Base-by-base conservation (phyloP, 805 yeast species). In the Priceomyces castillae region DNA sequence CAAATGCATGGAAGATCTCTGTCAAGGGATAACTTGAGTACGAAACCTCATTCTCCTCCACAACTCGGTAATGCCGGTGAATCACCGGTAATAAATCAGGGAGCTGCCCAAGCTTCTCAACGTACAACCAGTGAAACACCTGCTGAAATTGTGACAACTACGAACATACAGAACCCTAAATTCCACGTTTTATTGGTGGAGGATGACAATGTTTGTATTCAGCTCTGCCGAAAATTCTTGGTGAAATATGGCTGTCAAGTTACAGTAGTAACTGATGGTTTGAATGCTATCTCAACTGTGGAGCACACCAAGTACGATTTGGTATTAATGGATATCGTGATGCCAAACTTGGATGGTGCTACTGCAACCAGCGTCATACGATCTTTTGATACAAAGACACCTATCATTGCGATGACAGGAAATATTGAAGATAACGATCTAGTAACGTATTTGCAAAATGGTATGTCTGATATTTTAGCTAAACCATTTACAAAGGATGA, bases 391-490 rank as follows among this genome's bases (percentile, higher is more conserved):
- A 79, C 80, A 16, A 77, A 77, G 42, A 88, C 97, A 0, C 98
- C 98, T 10, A 87, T 94, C 49, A 84, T 94, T 51, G 95, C 96
- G 23, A 88, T 88, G 96, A 88, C 96, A 1, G 95, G 96, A 33
- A 89, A 88, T 58, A 86, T 88, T 44, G 84, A 86, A 52, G 87
- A 84, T 50, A 81, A 84, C 51, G 96, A 89, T 62, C 71, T 89
- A 45, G 85, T 86, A 37, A 84, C 82, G 1, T 89, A 86, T 61
- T 67, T 87, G 46, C 84, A 84, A 53, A 88, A 89, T 56, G 97
- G 97, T 3, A 90, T 90, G 88, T 83, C 87, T 46, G 96, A 89
- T 62, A 88, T 94, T 30, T 70, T 94, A 49, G 95, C 96, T 3
- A 89, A 94, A 58, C 99, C 99, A 1, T 94, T 94, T 61, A 85